Evolutionary conservation across 371 early-diverging fungal genomes (phyloP).

Genomic region (Mortierella sp.): DNA sequence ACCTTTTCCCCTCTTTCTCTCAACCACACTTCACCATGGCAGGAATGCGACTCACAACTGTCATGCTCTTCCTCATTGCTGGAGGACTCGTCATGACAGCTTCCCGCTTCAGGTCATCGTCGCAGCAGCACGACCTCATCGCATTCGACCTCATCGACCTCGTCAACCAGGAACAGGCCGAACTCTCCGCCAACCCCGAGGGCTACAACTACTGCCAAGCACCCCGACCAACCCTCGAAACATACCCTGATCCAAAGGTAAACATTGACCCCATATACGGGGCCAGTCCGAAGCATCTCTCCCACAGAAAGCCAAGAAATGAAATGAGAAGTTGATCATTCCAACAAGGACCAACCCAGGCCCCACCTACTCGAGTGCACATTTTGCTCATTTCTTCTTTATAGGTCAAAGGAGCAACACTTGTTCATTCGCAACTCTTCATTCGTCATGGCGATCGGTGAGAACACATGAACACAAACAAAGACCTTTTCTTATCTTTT

Average conservation of each 20-base stretch:
- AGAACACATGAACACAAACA: neutral
- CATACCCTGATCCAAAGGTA: slow-evolving; percentile 52
- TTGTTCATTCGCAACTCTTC: slow-evolving; percentile 52
- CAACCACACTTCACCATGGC: slow-evolving; percentile 2
- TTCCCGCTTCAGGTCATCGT: slow-evolving; percentile 10
- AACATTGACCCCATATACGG: neutral
- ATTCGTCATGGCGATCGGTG: slow-evolving; percentile 60
- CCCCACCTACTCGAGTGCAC: neutral
- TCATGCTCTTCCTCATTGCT: slow-evolving; percentile 25
- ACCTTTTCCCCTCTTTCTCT: neutral
- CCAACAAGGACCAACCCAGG: neutral
- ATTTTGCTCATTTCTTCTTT: neutral
- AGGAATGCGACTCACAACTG: slow-evolving; percentile 20
- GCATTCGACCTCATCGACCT: slow-evolving; percentile 26
- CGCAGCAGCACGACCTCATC: slow-evolving; percentile 9
- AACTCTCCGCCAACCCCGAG: neutral
- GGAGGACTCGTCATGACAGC: slow-evolving; percentile 36
- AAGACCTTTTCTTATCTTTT: neutral
- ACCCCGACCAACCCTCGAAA: slow-evolving; percentile 21
- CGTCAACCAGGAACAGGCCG: slow-evolving; percentile 5
- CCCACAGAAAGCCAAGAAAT: neutral
- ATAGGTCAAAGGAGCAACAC: slow-evolving; percentile 42
- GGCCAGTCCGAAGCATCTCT: neutral
- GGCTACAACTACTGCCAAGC: slow-evolving; percentile 59
- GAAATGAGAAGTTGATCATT: neutral